Evolutionary conservation across 345 rosid genomes (phyloP).

Genomic region (Erodium maritimum): DNA sequence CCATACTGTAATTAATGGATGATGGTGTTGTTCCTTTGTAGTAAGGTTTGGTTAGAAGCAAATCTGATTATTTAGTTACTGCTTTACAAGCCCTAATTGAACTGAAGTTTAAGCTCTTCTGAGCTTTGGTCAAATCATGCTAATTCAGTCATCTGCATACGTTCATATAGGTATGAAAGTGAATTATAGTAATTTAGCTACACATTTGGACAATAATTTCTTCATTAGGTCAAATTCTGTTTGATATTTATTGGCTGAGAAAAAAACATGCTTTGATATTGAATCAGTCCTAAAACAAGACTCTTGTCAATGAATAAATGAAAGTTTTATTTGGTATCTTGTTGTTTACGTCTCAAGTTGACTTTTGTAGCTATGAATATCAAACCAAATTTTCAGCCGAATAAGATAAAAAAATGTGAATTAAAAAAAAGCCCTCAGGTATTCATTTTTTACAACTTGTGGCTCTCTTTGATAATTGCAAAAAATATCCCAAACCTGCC

Average conservation of each 20-base stretch:
- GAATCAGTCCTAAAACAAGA: constrained; percentile 1
- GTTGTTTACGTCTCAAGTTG: constrained; percentile 6
- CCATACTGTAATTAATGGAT: not conserved
- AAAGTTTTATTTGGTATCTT: constrained; percentile 7
- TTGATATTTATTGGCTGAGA: not conserved
- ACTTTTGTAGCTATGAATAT: constrained; percentile 10
- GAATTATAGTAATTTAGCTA: too few relatives aligned
- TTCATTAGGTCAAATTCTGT: not conserved
- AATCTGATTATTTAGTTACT: not conserved
- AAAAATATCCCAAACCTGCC: too few relatives aligned
- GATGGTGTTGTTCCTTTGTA: not conserved
- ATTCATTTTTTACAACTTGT: too few relatives aligned
- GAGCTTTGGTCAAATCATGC: not conserved
- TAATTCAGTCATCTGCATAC: too few relatives aligned
- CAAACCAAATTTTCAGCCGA: not conserved
- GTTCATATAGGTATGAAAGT: too few relatives aligned
- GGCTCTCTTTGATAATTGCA: too few relatives aligned
- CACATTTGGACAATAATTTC: not conserved
- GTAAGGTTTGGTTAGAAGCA: not conserved
- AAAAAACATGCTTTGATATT: not conserved
- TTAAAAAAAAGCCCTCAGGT: too few relatives aligned
- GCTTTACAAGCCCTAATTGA: not conserved
- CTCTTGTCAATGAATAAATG: constrained; percentile 10
- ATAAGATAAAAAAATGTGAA: not conserved
- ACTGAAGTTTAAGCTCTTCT: not conserved